These are phyloP conservation scores for Phlegmacium glaucopus DNA, from an alignment of 768 basidiomycete species.

Conservation along the genomic window DNA sequence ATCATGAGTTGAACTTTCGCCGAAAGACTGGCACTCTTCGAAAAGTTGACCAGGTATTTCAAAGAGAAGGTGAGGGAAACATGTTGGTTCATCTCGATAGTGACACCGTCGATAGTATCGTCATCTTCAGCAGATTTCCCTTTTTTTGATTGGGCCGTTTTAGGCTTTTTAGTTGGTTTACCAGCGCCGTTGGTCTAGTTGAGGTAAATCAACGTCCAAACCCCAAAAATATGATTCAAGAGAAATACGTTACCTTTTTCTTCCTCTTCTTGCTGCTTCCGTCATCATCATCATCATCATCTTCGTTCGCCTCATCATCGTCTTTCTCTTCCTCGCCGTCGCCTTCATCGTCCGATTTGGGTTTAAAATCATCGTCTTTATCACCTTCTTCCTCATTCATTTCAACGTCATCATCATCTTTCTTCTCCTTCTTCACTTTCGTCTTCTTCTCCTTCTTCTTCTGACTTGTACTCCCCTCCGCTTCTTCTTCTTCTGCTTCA, in stretches of 20 bases:
- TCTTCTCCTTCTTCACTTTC: conserved; percentile 22
- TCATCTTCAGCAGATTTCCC: conserved; percentile 54
- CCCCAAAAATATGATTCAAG: background rate
- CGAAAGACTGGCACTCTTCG: conserved; percentile 79
- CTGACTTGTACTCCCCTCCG: conserved; percentile 35
- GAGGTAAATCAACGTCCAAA: background rate
- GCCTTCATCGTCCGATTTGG: conserved; percentile 51
- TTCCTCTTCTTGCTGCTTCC: conserved; percentile 67
- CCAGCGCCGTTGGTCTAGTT: conserved; percentile 32
- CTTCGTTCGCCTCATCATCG: conserved; percentile 49
- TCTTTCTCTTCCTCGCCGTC: conserved; percentile 54
- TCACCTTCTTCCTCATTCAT: conserved; percentile 41
- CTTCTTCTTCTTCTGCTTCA: conserved; percentile 30
- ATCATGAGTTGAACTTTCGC: conserved; percentile 28
- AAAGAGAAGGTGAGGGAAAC: conserved; percentile 93
- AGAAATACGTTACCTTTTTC: conserved; percentile 62
- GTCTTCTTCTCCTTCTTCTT: conserved; percentile 47
- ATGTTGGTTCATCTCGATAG: conserved; percentile 85
- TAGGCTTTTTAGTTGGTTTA: conserved; percentile 44
- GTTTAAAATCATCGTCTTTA: conserved; percentile 46
- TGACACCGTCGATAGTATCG: conserved; percentile 51
- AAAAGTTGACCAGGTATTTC: conserved; percentile 96
- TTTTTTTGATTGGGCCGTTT: conserved; percentile 49
- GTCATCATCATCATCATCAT: conserved; percentile 47
- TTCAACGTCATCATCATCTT: conserved; percentile 21